Conservation (phyloP, 2,329 filamentous ascomycete species). For the Dendrostoma leiphaemia region DNA sequence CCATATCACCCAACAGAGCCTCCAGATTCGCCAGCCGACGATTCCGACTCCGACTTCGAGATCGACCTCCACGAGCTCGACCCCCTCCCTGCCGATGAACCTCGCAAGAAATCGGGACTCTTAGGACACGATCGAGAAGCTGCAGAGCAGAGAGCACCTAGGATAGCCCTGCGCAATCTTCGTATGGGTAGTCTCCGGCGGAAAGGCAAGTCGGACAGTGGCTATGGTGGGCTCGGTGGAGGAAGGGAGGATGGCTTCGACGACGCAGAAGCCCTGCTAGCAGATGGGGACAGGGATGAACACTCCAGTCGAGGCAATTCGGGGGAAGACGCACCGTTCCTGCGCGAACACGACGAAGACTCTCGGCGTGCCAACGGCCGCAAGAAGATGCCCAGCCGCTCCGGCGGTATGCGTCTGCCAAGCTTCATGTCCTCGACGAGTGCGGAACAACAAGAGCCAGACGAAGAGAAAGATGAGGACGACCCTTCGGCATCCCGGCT, state of each 20-base stretch:
- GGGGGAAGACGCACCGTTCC: constrained; percentile 73
- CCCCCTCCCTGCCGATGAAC: constrained; percentile 43
- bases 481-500: constrained; percentile 70
- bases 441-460: constrained; percentile 42
- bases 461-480: constrained; percentile 50
- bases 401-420: constrained; percentile 59
- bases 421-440: constrained; percentile 58
- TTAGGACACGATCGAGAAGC: constrained; percentile 50
- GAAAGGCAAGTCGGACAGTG: constrained; percentile 50
- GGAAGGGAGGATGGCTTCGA: constrained; percentile 58
- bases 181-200: constrained; percentile 65
- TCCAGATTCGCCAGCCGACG: constrained; percentile 63
- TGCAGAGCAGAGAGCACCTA: constrained; percentile 45
- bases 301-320: constrained; percentile 41
- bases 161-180: constrained; percentile 70
- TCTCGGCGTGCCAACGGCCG: constrained; percentile 35
- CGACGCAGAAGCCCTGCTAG: constrained; percentile 66
- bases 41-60: constrained; percentile 76
- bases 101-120: constrained; percentile 25
- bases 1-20: constrained; percentile 55
- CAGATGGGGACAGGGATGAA: constrained; percentile 53
- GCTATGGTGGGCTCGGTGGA: constrained; percentile 60
- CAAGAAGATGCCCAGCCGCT: constrained; percentile 42
- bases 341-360: constrained; percentile 44
- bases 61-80: constrained; percentile 80